Conservation (phyloP, 768 basidiomycete species). For the Sarcomyxa edulis region DNA sequence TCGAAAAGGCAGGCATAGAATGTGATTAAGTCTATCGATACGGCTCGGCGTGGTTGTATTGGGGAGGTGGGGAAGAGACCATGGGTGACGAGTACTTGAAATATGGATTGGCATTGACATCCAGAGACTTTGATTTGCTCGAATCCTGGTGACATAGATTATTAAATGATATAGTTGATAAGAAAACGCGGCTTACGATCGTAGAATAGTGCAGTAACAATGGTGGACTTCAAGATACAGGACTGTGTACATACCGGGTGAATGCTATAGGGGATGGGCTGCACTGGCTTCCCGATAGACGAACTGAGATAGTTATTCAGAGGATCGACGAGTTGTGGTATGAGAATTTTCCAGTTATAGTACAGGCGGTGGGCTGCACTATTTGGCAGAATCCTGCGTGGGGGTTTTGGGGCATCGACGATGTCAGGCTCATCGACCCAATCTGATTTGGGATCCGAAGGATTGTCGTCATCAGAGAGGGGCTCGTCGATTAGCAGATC, state of each 20-base stretch:
- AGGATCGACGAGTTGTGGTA: slow-evolving; percentile 1
- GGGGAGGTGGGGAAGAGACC: slow-evolving; percentile 13
- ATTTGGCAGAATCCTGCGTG: no score
- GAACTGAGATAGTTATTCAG: not conserved
- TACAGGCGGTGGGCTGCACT: no score
- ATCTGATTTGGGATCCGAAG: no score
- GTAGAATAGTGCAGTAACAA: slow-evolving; percentile 2
- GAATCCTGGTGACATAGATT: slow-evolving; percentile 1
- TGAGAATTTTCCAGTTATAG: not conserved
- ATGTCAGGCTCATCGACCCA: no score
- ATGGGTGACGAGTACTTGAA: slow-evolving; percentile 6
- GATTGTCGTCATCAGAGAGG: no score
- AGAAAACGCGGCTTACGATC: slow-evolving; percentile 2
- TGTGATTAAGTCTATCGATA: slow-evolving; percentile 10
- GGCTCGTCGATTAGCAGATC: no score
- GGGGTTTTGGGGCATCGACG: no score
- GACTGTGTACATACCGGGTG: not conserved
- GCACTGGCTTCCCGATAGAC: not conserved
- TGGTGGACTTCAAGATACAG: not conserved
- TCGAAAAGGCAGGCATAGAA: slow-evolving; percentile 12
- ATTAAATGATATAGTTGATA: not conserved
- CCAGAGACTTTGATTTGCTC: not conserved
- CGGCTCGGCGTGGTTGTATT: slow-evolving; percentile 8
- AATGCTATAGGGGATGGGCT: no score
- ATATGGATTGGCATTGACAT: slow-evolving; percentile 4